Conservation (phyloP, 306 rosid species). For the Biancaea sappan region DNA sequence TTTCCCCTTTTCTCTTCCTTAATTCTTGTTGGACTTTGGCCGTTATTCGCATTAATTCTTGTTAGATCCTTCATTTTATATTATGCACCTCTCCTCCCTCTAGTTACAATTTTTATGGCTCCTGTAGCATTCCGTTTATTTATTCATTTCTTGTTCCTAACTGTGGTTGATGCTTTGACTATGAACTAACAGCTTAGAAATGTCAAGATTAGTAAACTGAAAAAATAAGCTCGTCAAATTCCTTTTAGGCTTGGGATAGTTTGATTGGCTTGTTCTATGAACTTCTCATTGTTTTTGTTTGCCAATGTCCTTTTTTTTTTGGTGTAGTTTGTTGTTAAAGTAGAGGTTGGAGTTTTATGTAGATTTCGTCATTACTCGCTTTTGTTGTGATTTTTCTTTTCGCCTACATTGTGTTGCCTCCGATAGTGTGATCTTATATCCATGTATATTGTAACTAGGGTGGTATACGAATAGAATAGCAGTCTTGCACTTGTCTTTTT, state of each 20-base stretch:
- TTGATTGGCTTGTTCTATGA: background rate
- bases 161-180: constrained; percentile 4
- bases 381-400: background rate
- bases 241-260: background rate
- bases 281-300: too few species aligned
- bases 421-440: too few species aligned
- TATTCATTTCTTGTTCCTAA: background rate
- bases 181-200: background rate
- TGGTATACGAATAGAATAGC: background rate
- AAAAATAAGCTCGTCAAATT: background rate
- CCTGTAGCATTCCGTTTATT: background rate
- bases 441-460: too few species aligned
- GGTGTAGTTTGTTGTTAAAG: too few species aligned
- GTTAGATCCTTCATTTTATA: background rate
- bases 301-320: too few species aligned
- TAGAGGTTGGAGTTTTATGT: too few species aligned
- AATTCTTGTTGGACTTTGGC: constrained; percentile 42
- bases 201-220: background rate
- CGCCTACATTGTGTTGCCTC: background rate
- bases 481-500: too few species aligned
- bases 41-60: constrained; percentile 24
- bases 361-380: too few species aligned
- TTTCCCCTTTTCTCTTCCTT: too few species aligned
- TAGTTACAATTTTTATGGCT: background rate
- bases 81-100: background rate